Evolutionary conservation across 139 green algal genomes (phyloP), one percentile per base, ranked within the genome.

Genomic region (Coelastrella sp.): DNA sequence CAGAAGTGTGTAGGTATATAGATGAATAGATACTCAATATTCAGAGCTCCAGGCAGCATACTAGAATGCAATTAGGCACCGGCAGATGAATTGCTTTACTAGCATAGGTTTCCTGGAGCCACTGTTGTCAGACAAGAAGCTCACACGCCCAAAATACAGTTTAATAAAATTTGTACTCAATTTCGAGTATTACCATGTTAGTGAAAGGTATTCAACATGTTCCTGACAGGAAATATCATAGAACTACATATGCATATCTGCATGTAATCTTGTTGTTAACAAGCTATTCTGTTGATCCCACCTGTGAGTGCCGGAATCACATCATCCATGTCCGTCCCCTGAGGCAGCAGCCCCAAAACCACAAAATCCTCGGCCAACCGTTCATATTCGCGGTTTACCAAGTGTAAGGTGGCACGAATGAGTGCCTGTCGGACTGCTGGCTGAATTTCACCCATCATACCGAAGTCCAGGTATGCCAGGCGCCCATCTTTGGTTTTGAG

Each of bases 321-420:
- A 25, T 91, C 73, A 8, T 72, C 70, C 12, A 89, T 85, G 92
- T 97, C 92, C 4, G 89, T 93, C 56, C 94, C 95, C 6, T 91
- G 87, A 0, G 96, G 96, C 85, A 99, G 93, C 90, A 99, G 93
- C 22, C 96, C 97, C 81, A 99, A 92, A 27, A 90, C 91, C 11
- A 98, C 91, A 87, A 98, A 97, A 91, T 98, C 97, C 84, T 97
- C 92, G 0, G 96, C 95, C 78, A 98, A 91, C 7, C 87, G 89
- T 49, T 84, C 84, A 25, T 93, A 95, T 88, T 95, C 75, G 35
- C 86, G 61, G 91, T 98, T 98, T 9, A 99, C 96, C 86, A 99
- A 88, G 92, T 99, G 97, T 88, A 99, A 93, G 0, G 96, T 98
- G 68, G 97, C 96, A 17, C 92, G 92, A 58, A 99, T 97, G 61